These are phyloP conservation scores for Carpinus viminea DNA, from an alignment of 306 rosid genomes.

Conservation along the genomic window DNA sequence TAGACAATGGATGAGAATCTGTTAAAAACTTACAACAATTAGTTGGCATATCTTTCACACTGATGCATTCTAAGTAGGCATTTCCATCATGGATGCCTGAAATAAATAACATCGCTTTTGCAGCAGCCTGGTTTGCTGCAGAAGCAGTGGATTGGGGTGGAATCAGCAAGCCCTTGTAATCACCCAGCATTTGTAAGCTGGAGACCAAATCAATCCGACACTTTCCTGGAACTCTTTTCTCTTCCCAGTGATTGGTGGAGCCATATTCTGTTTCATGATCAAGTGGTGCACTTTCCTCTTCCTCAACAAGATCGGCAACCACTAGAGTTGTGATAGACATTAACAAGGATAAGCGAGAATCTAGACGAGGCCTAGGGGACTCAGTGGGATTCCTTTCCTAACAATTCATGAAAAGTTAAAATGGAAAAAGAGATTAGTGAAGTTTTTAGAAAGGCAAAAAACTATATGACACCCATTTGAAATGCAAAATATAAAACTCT, in stretches of 20 bases:
- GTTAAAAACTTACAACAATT: conserved; percentile 67
- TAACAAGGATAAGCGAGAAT: conserved; percentile 81
- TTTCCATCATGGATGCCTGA: conserved; percentile 70
- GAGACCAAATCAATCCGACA: conserved; percentile 64
- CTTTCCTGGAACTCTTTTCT: conserved; percentile 55
- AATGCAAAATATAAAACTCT: background rate
- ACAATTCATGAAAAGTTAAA: conserved; percentile 16
- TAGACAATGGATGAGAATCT: conserved; percentile 20
- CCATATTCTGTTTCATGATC: conserved; percentile 49
- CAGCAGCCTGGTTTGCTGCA: conserved; percentile 92
- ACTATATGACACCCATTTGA: background rate
- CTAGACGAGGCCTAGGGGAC: conserved; percentile 90
- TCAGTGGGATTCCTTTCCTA: conserved; percentile 97
- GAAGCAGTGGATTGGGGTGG: conserved; percentile 71
- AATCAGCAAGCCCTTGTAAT: conserved; percentile 74
- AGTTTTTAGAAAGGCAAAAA: background rate
- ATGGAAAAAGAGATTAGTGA: background rate
- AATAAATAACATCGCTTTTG: conserved; percentile 79
- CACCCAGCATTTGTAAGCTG: conserved; percentile 83
- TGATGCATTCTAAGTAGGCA: conserved; percentile 71
- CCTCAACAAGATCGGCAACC: conserved; percentile 79
- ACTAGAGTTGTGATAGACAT: conserved; percentile 80
- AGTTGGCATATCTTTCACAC: conserved; percentile 66
- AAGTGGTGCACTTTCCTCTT: conserved; percentile 57
- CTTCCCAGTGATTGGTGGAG: conserved; percentile 54